Evolutionary conservation across 2,329 filamentous ascomycete species (phyloP), one percentile per base, ranked within the genome.

Genomic region (Diaporthe amygdali): DNA sequence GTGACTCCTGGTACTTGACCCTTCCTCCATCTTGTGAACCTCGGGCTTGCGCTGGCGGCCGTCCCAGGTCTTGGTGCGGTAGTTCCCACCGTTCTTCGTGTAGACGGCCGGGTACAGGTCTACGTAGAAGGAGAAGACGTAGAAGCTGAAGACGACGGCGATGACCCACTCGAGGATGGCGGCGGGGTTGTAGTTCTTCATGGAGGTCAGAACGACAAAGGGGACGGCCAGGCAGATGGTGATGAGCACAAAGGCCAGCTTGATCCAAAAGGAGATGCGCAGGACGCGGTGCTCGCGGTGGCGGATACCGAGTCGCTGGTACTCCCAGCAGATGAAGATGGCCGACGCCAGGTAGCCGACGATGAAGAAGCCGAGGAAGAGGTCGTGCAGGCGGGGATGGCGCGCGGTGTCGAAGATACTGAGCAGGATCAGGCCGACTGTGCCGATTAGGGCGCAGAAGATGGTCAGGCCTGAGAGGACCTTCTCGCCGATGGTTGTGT

Each of bases 281-380:
- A 99, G 88, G 74, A 96, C 84, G 68, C 87, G 88, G 81, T 96
- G 89, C 72, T 95, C 84, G 74, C 92, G 92, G 84, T 95, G 94
- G 79, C 89, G 92, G 67, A 92, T 90, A 32, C 95, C 94, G 1
- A 98, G 87, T 2, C 94, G 91, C 77, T 96, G 92, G 81, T 97
- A 98, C 81, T 98, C 95, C 84, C 90, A 91, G 84, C 95, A 98
- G 75, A 96, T 93, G 81, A 95, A 96, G 75, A 98, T 88, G 69
- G 96, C 95, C 5, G 92, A 94, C 68, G 97, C 79, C 68, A 98
- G 85, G 80, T 97, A 98, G 41, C 94, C 96, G 17, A 82, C 90
- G 79, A 98, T 94, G 81, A 99, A 99, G 66, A 98, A 82, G 1
- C 89, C 82, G 44, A 99, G 83, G 82, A 97, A 97, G 2, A 90